These are phyloP conservation scores for Suillus weaverae DNA, from an alignment of 768 basidiomycete species.

Conservation along the genomic window DNA sequence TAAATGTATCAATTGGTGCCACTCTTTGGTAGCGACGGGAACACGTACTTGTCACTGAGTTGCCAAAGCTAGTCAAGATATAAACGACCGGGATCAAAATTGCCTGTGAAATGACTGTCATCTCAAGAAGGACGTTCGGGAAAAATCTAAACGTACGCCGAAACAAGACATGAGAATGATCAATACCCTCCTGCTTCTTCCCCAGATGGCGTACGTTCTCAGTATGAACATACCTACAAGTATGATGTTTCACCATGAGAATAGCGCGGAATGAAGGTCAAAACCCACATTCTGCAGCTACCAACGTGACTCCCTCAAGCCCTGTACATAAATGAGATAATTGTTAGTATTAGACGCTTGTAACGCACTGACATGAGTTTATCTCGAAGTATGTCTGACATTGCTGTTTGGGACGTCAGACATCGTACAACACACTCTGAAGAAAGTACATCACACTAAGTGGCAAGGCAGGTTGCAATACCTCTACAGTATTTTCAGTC, in stretches of 20 bases:
- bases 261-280: neutral
- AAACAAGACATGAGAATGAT: neutral
- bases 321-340: neutral
- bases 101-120: neutral
- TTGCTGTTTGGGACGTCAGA: neutral
- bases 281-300: slow-evolving; percentile 1
- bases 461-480: slow-evolving; percentile 1
- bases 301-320: slow-evolving; percentile 1
- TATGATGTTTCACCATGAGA: neutral
- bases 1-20: neutral
- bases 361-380: slow-evolving; percentile 6
- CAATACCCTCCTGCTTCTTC: slow-evolving; percentile 1
- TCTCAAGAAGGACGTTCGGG: neutral
- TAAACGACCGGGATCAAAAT: neutral
- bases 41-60: neutral
- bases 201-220: slow-evolving; percentile 5
- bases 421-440: neutral
- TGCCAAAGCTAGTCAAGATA: neutral
- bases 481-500: neutral
- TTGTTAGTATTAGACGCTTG: neutral
- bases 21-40: neutral
- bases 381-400: neutral
- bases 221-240: slow-evolving; percentile 4
- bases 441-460: neutral
- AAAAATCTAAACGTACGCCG: neutral